phyloP scores from a whole-genome alignment of 345 rosid species.

The Diplotaxis tenuifolia region DNA sequence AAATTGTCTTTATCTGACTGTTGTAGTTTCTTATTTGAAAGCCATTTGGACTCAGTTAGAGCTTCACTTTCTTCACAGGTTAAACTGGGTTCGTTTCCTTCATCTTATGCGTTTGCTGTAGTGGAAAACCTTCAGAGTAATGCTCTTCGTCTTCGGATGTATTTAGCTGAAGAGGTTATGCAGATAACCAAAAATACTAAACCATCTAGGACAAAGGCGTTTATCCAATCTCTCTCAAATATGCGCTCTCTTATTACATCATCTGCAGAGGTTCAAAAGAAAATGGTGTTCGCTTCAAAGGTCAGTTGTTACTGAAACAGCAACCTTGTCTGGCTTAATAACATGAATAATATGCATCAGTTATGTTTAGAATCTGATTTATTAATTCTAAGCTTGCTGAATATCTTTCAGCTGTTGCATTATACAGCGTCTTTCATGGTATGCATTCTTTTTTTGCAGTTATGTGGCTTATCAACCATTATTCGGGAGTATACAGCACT shows the following conservation, averaged over 20 bases:
- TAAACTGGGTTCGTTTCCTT: slow-evolving; percentile 52
- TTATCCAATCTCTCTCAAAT: slow-evolving; percentile 50
- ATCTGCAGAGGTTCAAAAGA: slow-evolving; percentile 46
- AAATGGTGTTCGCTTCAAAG: slow-evolving; percentile 65
- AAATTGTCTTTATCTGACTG: background rate
- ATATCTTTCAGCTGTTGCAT: too few relatives aligned
- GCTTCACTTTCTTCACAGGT: slow-evolving; percentile 48
- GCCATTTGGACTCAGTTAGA: background rate
- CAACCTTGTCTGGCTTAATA: background rate
- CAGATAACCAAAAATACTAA: slow-evolving; percentile 42
- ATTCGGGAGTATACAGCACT: slow-evolving; percentile 82
- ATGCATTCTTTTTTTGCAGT: slow-evolving; percentile 36
- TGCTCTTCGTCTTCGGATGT: slow-evolving; percentile 81
- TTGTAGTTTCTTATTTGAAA: background rate
- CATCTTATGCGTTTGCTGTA: slow-evolving; percentile 77
- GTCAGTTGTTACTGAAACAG: slow-evolving; percentile 40
- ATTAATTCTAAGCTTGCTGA: background rate
- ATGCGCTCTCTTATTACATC: slow-evolving; percentile 63
- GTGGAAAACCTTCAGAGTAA: slow-evolving; percentile 68
- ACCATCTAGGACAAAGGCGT: slow-evolving; percentile 38
- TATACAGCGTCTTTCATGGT: slow-evolving; percentile 3
- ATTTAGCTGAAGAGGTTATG: slow-evolving; percentile 63
- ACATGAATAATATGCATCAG: background rate
- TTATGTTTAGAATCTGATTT: background rate
- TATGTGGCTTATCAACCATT: slow-evolving; percentile 90